phyloP scores from a whole-genome alignment of 805 yeast genomes.

The Barnettozyma salicaria region DNA sequence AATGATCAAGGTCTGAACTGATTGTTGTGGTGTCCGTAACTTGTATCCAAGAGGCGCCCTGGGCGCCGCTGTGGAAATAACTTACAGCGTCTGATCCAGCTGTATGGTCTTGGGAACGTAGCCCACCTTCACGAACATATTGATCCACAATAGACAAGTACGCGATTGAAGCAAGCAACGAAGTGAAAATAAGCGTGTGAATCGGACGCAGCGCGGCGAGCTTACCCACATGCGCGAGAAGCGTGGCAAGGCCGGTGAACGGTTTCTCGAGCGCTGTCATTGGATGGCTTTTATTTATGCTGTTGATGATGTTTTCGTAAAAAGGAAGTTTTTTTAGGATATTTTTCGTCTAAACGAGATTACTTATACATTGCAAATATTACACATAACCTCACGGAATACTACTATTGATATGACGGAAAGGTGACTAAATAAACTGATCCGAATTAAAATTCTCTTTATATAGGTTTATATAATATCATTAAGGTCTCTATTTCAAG shows the following conservation, averaged over 20 bases:
- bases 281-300: neutral
- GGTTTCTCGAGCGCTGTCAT: conserved; percentile 23
- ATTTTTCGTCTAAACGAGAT: too few relatives aligned
- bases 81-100: conserved; percentile 24
- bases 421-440: too few relatives aligned
- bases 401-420: too few relatives aligned
- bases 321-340: too few relatives aligned
- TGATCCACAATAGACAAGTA: conserved; percentile 72
- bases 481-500: conserved; percentile 51
- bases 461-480: neutral
- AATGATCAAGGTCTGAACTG: conserved; percentile 35
- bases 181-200: conserved; percentile 68
- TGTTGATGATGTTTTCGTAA: neutral
- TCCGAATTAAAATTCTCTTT: neutral
- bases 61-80: conserved; percentile 33
- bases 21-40: conserved; percentile 38
- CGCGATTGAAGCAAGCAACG: conserved; percentile 72
- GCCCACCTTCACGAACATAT: conserved; percentile 36
- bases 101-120: conserved; percentile 9
- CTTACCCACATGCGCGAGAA: conserved; percentile 42
- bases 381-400: too few relatives aligned
- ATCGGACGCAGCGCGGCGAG: conserved; percentile 78
- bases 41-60: conserved; percentile 40
- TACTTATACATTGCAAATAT: too few relatives aligned
- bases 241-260: conserved; percentile 28